These are phyloP conservation scores for Gentiana straminea DNA, from an alignment of 257 asterid species.

Conservation along the genomic window DNA sequence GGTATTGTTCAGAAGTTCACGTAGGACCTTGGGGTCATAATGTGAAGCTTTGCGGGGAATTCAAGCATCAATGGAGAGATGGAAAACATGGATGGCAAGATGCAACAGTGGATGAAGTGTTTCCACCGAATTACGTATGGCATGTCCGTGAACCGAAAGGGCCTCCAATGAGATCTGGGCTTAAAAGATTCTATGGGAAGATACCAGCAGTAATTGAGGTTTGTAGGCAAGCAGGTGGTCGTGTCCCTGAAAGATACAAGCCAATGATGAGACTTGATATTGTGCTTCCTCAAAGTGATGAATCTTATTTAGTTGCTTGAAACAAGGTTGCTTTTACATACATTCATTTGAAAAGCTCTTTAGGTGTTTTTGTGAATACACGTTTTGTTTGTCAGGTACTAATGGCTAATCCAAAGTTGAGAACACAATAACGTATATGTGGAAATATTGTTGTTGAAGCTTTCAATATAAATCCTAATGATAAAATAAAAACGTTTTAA, in stretches of 20 bases:
- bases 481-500: no score
- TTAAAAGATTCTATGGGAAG: constrained; percentile 76
- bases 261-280: constrained; percentile 91
- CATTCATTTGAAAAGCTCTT: no score
- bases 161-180: constrained; percentile 39
- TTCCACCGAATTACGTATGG: constrained; percentile 85
- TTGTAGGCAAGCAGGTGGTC: constrained; percentile 89
- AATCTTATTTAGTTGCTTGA: constrained; percentile 57
- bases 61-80: constrained; percentile 95
- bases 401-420: no score
- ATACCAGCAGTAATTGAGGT: constrained; percentile 80
- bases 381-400: no score
- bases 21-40: constrained; percentile 98
- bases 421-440: no score
- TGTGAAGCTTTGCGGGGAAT: constrained; percentile 85
- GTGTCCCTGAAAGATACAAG: constrained; percentile 51
- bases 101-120: constrained; percentile 79
- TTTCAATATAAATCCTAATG: no score
- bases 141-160: constrained; percentile 67
- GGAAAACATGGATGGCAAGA: constrained; percentile 99
- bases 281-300: constrained; percentile 65
- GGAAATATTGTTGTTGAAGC: no score
- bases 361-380: no score
- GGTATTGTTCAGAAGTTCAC: constrained; percentile 91
- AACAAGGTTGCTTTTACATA: constrained; percentile 3